Percentiles rank a stretch among this genome's conserved stretches.
Evolutionary conservation across 2,329 filamentous ascomycete species (phyloP).

Genomic region (Aspergillus pseudoviridinutans): DNA sequence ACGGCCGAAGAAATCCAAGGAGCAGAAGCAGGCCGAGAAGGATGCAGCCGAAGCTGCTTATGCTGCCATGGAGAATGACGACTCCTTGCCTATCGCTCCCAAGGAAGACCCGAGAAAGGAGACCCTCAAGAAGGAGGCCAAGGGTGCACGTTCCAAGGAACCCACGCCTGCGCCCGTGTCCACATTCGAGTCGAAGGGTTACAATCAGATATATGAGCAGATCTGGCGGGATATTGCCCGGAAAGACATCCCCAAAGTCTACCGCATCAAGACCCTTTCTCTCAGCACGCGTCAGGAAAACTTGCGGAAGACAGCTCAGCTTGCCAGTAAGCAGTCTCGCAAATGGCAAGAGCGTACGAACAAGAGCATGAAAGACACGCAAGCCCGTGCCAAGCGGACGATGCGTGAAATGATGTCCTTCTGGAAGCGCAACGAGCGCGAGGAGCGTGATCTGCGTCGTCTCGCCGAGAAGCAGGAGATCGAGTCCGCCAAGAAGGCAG

Average conservation of each 20-base stretch:
- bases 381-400: conserved; percentile 91
- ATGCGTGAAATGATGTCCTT: conserved; percentile 99
- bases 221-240: conserved; percentile 93
- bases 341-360: conserved; percentile 97
- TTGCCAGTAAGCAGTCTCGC: conserved; percentile 95
- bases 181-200: conserved; percentile 81
- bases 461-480: conserved; percentile 93
- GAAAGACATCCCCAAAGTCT: conserved; percentile 90
- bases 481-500: conserved; percentile 92
- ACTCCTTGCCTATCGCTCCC: conserved; percentile 49
- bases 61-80: conserved; percentile 57
- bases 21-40: conserved; percentile 66
- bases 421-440: conserved; percentile 98
- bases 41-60: conserved; percentile 82
- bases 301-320: conserved; percentile 91
- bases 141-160: conserved; percentile 40
- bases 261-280: conserved; percentile 80
- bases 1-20: conserved; percentile 82
- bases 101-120: conserved; percentile 52
- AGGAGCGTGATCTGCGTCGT: conserved; percentile 91
- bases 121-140: conserved; percentile 42
- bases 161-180: conserved; percentile 51
- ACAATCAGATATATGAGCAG: conserved; percentile 95
- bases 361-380: conserved; percentile 96
- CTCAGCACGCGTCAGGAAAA: conserved; percentile 88